A percentile compares a stretch with the other conserved stretches of the same genome.
Conservation (phyloP, 306 rosid species). For the Inga leiocalycina region DNA sequence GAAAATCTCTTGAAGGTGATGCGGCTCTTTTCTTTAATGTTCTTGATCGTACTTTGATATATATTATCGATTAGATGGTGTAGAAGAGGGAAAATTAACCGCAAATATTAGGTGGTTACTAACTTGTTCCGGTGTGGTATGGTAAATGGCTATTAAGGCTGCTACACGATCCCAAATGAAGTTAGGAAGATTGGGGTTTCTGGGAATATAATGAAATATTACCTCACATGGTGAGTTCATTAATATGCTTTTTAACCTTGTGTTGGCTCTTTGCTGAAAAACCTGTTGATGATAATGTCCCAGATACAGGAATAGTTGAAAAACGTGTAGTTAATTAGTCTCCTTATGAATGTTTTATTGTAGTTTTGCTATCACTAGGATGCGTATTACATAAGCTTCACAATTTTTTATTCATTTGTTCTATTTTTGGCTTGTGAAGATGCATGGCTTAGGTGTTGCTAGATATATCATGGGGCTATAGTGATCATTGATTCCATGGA, state of each 20-base stretch:
- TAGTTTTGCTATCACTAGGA: background rate
- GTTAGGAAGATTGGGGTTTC: constrained; percentile 15
- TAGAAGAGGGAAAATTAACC: constrained; percentile 46
- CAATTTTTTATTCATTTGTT: background rate
- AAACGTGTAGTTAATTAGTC: background rate
- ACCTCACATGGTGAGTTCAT: background rate
- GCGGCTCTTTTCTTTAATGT: too few species aligned
- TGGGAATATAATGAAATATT: background rate
- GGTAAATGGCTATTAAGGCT: constrained; percentile 7
- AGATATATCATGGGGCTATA: background rate
- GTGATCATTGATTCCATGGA: too few species aligned
- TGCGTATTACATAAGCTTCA: background rate
- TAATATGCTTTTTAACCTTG: background rate
- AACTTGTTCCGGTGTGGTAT: constrained; percentile 32
- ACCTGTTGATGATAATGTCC: background rate
- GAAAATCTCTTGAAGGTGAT: too few species aligned
- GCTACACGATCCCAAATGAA: constrained; percentile 23
- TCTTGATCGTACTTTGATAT: too few species aligned
- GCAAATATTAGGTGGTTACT: constrained; percentile 44
- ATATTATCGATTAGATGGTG: constrained; percentile 52
- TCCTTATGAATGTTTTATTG: background rate
- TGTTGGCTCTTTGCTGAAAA: background rate
- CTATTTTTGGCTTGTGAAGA: background rate
- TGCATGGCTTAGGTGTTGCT: constrained; percentile 3
- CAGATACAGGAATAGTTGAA: background rate